Percentiles rank a stretch among this genome's conserved stretches.
These are phyloP conservation scores for Xylaria intraflava DNA, from an alignment of 495 filamentous ascomycete genomes.

Conservation along the genomic window DNA sequence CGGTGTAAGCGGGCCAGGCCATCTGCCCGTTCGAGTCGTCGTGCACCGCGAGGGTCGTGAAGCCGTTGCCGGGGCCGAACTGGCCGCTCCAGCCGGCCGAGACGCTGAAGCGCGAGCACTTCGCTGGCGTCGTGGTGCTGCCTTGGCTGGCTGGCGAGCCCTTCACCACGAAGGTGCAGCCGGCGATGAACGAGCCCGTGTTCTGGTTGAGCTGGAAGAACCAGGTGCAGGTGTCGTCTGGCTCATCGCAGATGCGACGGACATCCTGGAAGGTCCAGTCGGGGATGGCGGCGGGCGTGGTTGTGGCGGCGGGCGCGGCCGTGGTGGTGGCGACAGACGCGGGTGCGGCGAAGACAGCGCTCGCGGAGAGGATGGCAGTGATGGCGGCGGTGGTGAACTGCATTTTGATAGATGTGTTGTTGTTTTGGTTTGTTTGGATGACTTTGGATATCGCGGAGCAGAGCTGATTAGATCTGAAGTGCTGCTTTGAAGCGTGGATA, in stretches of 20 bases:
- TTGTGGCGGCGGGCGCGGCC: slow-evolving; percentile 31
- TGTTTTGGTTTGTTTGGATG: slow-evolving; percentile 11
- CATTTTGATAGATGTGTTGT: slow-evolving; percentile 29
- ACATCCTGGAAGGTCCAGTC: slow-evolving; percentile 36
- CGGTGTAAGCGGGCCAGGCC: slow-evolving; percentile 38
- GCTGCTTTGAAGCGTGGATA: background rate
- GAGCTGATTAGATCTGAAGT: slow-evolving; percentile 1
- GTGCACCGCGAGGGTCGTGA: slow-evolving; percentile 43
- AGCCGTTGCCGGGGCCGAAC: slow-evolving; percentile 40
- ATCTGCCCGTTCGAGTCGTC: slow-evolving; percentile 35
- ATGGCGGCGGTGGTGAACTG: slow-evolving; percentile 34
- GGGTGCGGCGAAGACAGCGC: slow-evolving; percentile 29
- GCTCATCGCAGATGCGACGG: slow-evolving; percentile 37
- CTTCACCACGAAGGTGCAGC: slow-evolving; percentile 33
- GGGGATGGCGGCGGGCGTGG: slow-evolving; percentile 22
- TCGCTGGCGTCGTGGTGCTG: slow-evolving; percentile 20
- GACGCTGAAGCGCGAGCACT: slow-evolving; percentile 37
- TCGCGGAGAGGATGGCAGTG: slow-evolving; percentile 27
- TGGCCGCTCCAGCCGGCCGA: slow-evolving; percentile 44
- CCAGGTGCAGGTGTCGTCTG: slow-evolving; percentile 38
- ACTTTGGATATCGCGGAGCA: slow-evolving; percentile 1
- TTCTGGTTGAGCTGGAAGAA: slow-evolving; percentile 37
- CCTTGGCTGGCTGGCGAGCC: slow-evolving; percentile 29
- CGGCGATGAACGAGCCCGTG: slow-evolving; percentile 9
- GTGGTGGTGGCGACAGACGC: too few relatives aligned